Conservation (phyloP, 371 early-diverging fungal species). For the Mortierella sp. region DNA sequence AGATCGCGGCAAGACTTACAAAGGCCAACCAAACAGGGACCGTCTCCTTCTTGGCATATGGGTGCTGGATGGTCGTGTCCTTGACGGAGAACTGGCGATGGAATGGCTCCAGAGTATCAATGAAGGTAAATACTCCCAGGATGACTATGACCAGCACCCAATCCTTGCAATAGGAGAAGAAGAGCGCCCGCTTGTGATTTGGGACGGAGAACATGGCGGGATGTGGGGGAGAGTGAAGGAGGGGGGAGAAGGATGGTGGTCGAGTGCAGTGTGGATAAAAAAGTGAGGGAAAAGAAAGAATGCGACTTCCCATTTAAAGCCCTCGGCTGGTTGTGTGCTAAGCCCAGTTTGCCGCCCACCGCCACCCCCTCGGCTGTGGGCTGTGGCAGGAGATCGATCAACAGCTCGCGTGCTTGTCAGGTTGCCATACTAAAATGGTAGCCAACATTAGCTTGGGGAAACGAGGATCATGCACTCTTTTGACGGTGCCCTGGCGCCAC, state of each 20-base stretch:
- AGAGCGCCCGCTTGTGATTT: conserved; percentile 19
- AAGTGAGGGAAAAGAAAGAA: conserved; percentile 1
- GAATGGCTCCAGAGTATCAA: conserved; percentile 73
- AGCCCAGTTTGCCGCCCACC: too few species aligned
- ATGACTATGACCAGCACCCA: conserved; percentile 74
- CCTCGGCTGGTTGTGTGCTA: too few species aligned
- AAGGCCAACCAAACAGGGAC: conserved; percentile 69
- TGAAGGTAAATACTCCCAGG: conserved; percentile 62
- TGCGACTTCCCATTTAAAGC: too few species aligned
- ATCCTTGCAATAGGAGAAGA: conserved; percentile 38
- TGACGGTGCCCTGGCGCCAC: too few species aligned
- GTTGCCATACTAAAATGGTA: too few species aligned
- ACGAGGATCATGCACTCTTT: too few species aligned
- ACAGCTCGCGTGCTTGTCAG: too few species aligned
- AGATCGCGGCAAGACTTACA: too few species aligned
- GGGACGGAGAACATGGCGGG: conserved; percentile 15
- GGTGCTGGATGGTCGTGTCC: conserved; percentile 74
- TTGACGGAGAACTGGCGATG: conserved; percentile 76
- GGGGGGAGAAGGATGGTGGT: not conserved
- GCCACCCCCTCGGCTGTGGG: too few species aligned
- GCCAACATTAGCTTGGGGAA: too few species aligned
- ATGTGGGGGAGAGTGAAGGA: not conserved
- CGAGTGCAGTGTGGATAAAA: not conserved
- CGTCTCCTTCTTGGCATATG: conserved; percentile 68
- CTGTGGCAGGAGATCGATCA: too few species aligned